A percentile compares a stretch with the other conserved stretches of the same genome.
Evolutionary conservation across 2,329 filamentous ascomycete species (phyloP).

Genomic region (Fusarium sp.): DNA sequence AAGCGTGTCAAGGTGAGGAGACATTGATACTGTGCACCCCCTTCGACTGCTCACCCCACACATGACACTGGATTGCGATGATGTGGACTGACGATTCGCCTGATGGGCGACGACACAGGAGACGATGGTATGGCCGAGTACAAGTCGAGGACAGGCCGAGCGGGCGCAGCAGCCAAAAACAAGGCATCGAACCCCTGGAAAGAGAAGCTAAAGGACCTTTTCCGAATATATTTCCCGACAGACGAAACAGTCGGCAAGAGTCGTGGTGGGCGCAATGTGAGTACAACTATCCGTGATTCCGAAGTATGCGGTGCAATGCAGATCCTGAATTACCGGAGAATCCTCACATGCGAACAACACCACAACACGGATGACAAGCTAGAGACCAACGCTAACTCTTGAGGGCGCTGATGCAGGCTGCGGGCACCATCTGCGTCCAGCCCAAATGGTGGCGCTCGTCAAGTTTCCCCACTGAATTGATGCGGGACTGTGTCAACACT

Average conservation of each 20-base stretch:
- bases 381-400: slow-evolving; percentile 34
- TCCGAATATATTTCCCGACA: slow-evolving; percentile 85
- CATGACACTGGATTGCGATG: slow-evolving; percentile 12
- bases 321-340: slow-evolving; percentile 29
- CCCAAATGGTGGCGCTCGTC: slow-evolving; percentile 74
- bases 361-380: slow-evolving; percentile 13
- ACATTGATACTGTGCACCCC: slow-evolving; percentile 28
- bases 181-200: slow-evolving; percentile 33
- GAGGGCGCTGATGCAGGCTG: slow-evolving; percentile 62
- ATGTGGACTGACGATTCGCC: slow-evolving; percentile 29
- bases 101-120: slow-evolving; percentile 38
- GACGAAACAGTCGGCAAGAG: slow-evolving; percentile 72
- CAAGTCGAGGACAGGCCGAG: slow-evolving; percentile 49
- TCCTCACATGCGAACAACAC: slow-evolving; percentile 26
- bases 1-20: slow-evolving; percentile 61
- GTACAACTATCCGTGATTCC: too few species aligned
- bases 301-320: slow-evolving; percentile 23
- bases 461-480: slow-evolving; percentile 74
- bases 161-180: slow-evolving; percentile 37
- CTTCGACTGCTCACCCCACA: slow-evolving; percentile 22
- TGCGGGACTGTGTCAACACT: slow-evolving; percentile 79
- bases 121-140: slow-evolving; percentile 57
- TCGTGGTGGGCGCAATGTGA: slow-evolving; percentile 67
- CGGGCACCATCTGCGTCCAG: slow-evolving; percentile 84
- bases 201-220: slow-evolving; percentile 54